phyloP scores from a whole-genome alignment of 2,329 filamentous ascomycete genomes.

The Ascomycota sp. region DNA sequence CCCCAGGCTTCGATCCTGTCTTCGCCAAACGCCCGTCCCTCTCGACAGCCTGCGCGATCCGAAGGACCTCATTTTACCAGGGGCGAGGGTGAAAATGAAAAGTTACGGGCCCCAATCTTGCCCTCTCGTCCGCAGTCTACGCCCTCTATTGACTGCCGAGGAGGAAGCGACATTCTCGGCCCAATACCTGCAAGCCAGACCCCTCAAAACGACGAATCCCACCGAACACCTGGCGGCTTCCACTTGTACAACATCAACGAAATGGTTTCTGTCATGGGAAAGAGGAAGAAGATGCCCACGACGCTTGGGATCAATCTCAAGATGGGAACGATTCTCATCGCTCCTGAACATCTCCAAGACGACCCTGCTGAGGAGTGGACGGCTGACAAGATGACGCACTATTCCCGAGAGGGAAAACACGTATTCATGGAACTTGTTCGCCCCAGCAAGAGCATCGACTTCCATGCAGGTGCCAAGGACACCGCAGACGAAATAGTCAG shows the following conservation, averaged over 20 bases:
- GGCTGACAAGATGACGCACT: conserved; percentile 88
- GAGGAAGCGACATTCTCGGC: background rate
- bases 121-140: conserved; percentile 13
- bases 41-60: conserved; percentile 6
- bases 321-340: conserved; percentile 76
- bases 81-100: no score
- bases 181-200: background rate
- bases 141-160: background rate
- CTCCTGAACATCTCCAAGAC: conserved; percentile 65
- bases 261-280: conserved; percentile 92
- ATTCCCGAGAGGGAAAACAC: conserved; percentile 94
- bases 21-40: conserved; percentile 10
- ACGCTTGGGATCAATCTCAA: conserved; percentile 82
- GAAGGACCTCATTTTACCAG: no score
- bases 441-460: conserved; percentile 87
- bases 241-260: conserved; percentile 95
- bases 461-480: conserved; percentile 93
- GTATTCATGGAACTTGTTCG: conserved; percentile 85
- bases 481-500: conserved; percentile 85
- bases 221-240: conserved; percentile 54
- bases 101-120: no score
- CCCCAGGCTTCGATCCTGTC: no score
- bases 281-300: conserved; percentile 96
- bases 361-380: conserved; percentile 83
- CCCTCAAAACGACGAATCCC: conserved; percentile 17